These are phyloP conservation scores for Pythium phragmiticola DNA, from an alignment of 352 stramenopile species.

Conservation along the genomic window DNA sequence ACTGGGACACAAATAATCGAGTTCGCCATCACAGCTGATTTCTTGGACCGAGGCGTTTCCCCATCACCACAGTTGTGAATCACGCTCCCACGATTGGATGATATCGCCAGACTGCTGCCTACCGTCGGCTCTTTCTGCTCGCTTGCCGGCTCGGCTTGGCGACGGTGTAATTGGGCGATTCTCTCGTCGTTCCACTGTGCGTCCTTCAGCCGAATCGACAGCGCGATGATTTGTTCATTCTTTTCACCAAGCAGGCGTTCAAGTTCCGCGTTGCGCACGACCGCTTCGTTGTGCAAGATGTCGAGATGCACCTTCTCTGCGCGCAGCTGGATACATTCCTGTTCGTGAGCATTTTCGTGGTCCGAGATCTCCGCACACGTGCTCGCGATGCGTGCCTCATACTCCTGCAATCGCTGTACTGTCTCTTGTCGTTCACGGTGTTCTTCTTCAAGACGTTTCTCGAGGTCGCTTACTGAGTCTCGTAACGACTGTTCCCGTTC, in stretches of 20 bases:
- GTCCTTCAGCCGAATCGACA: constrained; percentile 36
- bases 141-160: too few species aligned
- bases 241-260: constrained; percentile 64
- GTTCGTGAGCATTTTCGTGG: constrained; percentile 62
- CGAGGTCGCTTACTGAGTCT: constrained; percentile 22
- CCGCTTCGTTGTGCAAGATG: constrained; percentile 41
- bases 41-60: not conserved
- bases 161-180: constrained; percentile 5
- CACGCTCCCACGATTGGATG: not conserved
- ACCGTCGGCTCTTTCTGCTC: too few species aligned
- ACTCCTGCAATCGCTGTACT: constrained; percentile 64
- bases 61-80: not conserved
- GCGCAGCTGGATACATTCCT: constrained; percentile 47
- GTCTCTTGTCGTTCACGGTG: constrained; percentile 63
- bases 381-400: constrained; percentile 64
- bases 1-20: not conserved
- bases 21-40: not conserved
- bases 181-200: constrained; percentile 6
- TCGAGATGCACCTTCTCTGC: constrained; percentile 37
- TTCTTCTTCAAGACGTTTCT: constrained; percentile 40
- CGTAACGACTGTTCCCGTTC: constrained; percentile 2
- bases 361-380: constrained; percentile 71
- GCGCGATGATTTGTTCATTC: constrained; percentile 56
- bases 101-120: not conserved
- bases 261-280: constrained; percentile 55